Base-by-base conservation (phyloP, 768 basidiomycete genomes). In the Hysterangium stoloniferum region DNA sequence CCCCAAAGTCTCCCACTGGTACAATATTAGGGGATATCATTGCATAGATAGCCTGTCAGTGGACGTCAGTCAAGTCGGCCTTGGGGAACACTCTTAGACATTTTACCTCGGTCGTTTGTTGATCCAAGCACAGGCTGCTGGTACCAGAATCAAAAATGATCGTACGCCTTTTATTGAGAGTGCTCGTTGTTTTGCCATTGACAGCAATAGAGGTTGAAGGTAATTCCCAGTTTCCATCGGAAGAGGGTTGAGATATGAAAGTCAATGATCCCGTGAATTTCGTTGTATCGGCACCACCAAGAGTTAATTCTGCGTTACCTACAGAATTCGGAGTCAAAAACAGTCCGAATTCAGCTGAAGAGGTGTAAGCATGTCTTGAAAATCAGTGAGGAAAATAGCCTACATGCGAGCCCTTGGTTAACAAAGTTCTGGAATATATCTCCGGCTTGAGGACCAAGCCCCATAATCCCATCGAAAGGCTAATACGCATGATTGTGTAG, bases 91-190 rank as follows among this genome's bases (percentile, higher is more conserved):
- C 15, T 19, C 13, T 40, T 38, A 48, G 38, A 31, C 20, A 35
- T 58, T n/a, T 55, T 57, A 72, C 77, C 61, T 75, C 70, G 6
- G 78, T 66, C 17, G 74, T 77, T 32, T 61, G 58, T 19, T 74
- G 72, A 36, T 71, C 66, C 51, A 79, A 75, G 19, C 78, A 60
- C 35, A 79, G 60, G 59, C 79, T 80, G 57, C 75, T 76, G 20
- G 77, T 79, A 29, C 79, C 76, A 52, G 72, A 74, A 61, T 80
- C 78, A 55, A 79, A 79, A 43, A 79, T 76, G 58, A 80, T 67
- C 41, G 56, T 69, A 24, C 75, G 70, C 37, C 58, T 56, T 9
- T 61, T 59, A 45, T 68, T 68, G 42, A 79, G 62, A 6, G 68
- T 50, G 6, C 66, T 62, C 11, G 64, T 76, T 2, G 76, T 75